Base-by-base conservation (phyloP, 2,329 filamentous ascomycete species). In the Leptoxyphium fumago region DNA sequence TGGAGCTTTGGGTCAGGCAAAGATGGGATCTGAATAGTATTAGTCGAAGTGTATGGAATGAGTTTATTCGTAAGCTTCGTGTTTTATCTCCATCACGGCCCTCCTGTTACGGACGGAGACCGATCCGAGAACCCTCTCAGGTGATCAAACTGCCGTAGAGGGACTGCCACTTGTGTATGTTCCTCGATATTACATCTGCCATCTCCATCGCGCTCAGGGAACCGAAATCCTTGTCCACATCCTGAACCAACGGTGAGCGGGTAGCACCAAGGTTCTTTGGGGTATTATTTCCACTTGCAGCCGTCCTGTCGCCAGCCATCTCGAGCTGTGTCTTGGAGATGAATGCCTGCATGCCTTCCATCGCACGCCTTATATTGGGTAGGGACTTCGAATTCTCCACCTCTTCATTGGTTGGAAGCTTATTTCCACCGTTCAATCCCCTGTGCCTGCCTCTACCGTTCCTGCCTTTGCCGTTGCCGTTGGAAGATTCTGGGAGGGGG, bases 251-350 rank as follows among this genome's bases (percentile, higher is more conserved):
- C 9, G 44, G 45, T 15, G 41, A 39, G 34, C 44, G 46, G 30
- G 46, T 42, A 29, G 55, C 43, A 43, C 57, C 51, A 51, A 52
- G 48, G 59, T 52, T 54, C 56, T 55, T 52, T 55, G 61, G 9
- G 10, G 38, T 28, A 10, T 10, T 28, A 18, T 17, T 13, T 14
- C 39, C 40, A 28, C 61, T 38, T 58, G 61, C 64, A 55, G 43
- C 63, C 58, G 6, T 64, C 70, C 48, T 66, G 64, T 61, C 81
- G 28, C 75, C 78, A 1, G 84, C 86, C 64, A 94, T 75, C 56
- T 95, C 88, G 6, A 94, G 72, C 61, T 95, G 87, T 45, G 86
- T 89, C 51, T 85, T 78, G 3, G 83, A 81, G 50, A 95, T 94
- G 57, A 89, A 95, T 53, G 91, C 86, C 46, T 94, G 73, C 58